These are phyloP conservation scores for Globisporangium sylvaticum DNA, from an alignment of 352 stramenopile species.

Conservation along the genomic window DNA sequence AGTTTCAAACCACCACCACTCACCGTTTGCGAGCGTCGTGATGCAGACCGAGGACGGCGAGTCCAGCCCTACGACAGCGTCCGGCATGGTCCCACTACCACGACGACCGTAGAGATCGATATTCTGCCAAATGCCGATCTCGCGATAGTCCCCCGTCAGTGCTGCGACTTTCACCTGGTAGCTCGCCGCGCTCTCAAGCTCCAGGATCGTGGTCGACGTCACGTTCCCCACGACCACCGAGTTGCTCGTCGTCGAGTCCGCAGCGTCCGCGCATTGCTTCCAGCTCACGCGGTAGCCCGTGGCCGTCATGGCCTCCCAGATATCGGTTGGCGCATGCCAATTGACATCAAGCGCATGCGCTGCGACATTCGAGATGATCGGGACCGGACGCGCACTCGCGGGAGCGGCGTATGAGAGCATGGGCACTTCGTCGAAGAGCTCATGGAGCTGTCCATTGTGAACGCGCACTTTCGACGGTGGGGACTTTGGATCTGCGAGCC, in stretches of 20 bases:
- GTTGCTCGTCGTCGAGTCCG: constrained; percentile 24
- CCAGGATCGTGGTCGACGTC: constrained; percentile 87
- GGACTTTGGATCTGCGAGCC: constrained; percentile 28
- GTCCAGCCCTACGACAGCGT: constrained; percentile 48
- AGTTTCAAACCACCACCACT: neutral
- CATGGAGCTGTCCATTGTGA: constrained; percentile 50
- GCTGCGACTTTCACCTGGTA: constrained; percentile 83
- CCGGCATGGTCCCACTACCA: constrained; percentile 18
- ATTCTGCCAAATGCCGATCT: constrained; percentile 37
- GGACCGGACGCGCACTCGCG: constrained; percentile 25
- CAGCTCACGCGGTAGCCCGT: constrained; percentile 81
- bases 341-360: constrained; percentile 74
- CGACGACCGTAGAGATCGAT: constrained; percentile 89
- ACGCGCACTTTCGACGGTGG: constrained; percentile 61
- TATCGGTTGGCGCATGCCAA: constrained; percentile 55
- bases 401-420: constrained; percentile 67
- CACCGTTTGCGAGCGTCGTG: constrained; percentile 50
- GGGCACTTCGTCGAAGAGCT: constrained; percentile 48
- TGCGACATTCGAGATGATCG: constrained; percentile 74
- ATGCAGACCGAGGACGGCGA: constrained; percentile 44
- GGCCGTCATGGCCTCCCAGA: constrained; percentile 75
- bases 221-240: constrained; percentile 81
- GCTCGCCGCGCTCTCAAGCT: constrained; percentile 41
- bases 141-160: constrained; percentile 67
- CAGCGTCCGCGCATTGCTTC: constrained; percentile 32